Percentiles rank a stretch among this genome's conserved stretches.
Conservation (phyloP, 495 filamentous ascomycete species). For the Talaromyces ruber region DNA sequence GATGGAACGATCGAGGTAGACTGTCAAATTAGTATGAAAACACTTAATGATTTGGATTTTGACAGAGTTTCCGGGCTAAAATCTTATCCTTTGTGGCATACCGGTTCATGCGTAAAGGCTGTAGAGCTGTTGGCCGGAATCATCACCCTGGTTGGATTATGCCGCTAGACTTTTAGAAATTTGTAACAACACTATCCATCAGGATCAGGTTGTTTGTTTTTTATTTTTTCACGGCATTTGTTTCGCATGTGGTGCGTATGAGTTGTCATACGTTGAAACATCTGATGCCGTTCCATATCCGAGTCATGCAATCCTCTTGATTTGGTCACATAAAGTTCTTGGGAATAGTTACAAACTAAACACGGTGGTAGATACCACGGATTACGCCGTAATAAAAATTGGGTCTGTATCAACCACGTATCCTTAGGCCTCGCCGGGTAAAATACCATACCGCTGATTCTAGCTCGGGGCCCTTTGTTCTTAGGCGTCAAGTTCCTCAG, state of each 20-base stretch:
- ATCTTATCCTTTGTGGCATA: neutral
- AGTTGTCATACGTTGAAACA: neutral
- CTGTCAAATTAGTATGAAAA: neutral
- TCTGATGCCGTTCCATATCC: neutral
- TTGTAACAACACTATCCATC: neutral
- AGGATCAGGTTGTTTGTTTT: neutral
- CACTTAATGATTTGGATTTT: neutral
- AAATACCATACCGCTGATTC: neutral
- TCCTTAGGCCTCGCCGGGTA: neutral
- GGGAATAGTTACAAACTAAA: neutral
- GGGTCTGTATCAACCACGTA: neutral
- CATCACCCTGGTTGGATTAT: neutral
- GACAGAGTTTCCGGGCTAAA: neutral
- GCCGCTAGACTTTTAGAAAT: neutral
- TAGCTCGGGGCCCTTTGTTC: neutral
- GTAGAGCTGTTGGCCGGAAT: neutral
- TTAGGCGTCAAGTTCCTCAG: neutral
- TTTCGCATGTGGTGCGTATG: neutral
- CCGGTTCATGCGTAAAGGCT: neutral
- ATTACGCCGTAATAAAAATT: neutral
- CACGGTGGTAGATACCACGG: neutral
- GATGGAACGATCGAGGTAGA: neutral
- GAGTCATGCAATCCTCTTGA: neutral
- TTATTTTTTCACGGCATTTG: neutral
- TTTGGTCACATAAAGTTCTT: neutral